Base-by-base conservation (phyloP, 495 filamentous ascomycete genomes). In the Rusavskia elegans region DNA sequence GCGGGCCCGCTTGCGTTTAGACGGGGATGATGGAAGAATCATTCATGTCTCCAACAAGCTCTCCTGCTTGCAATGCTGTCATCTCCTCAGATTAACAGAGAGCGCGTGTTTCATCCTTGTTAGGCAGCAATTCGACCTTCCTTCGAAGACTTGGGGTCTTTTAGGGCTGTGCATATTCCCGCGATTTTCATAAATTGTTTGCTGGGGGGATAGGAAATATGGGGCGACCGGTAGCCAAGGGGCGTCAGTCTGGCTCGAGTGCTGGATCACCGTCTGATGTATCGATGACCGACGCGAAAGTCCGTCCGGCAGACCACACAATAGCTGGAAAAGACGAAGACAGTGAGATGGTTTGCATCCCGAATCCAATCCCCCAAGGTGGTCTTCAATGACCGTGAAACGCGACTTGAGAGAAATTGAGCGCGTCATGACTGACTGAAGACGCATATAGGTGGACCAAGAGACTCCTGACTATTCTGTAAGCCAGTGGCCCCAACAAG, bases 401-500 rank as follows among this genome's bases (percentile, higher is more conserved):
- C 23, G 36, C 21, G 21, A 17, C 11, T 44, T 19, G 13, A 11
- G 19, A 16, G 5, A 9, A 0, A 11, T 29, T 46, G 16, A 46
- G 44, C 44, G 44, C 44, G 44, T 46, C 19, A 30, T 46, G 7
- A 29, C 44, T 35, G 17, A 48, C 41, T 50, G 30, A 30, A 40
- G 37, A 53, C 7, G 5, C 13, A n/a, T 57, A 27, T 45, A 86
- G 82, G 77, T 80, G 16, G 75, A 83, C 48, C 81, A 87, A 63
- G 85, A 89, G 49, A 90, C 85, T 11, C 85, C 84, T 32, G 85
- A 90, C 52, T 89, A 84, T 60, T 87, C 85, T 54, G 77, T 78
- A 73, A 57, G 53, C 25, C 38, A 19, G 23, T 32, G 6, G 1
- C 6, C 17, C 14, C 19, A 19, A 21, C 17, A 46, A 6, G 23